Evolutionary conservation across 2,329 filamentous ascomycete genomes (phyloP), one percentile per base, ranked within the genome.

Genomic region (Phoma sp.): DNA sequence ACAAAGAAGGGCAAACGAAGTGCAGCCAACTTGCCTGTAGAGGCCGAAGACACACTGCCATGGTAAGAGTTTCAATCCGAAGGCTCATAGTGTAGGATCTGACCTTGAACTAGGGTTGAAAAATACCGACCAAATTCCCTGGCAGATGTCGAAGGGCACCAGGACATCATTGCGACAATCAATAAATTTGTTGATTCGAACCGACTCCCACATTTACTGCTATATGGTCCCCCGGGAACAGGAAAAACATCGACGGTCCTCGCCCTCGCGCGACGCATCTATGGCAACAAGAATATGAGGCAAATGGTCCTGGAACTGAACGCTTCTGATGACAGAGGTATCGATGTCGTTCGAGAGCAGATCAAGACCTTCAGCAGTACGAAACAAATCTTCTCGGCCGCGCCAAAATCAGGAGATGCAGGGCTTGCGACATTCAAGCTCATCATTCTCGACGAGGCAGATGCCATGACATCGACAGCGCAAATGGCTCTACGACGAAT

Each of bases 331-430:
- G 95, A 99, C 75, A 85, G 95, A 76, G 95, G 95, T 70, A 99
- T 99, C 74, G 95, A 99, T 63, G 95, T 99, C 2, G 95, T 99
- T 52, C 68, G 75, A 62, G 95, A 99, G 79, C 95, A 99, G 77
- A 99, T 99, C 84, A 99, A 98, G 83, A 99, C 95, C 0, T 99
- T 99, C 78, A 93, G 91, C 36, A 96, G 90, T 65, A 99, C 95
- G 7, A 97, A 96, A 77, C 95, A 99, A 73, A 99, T 99, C 67
- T 99, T 99, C 79, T 86, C 84, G n/a, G 80, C 83, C 37, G 80
- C 81, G 7, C 78, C 83, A 2, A 77, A 77, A 30, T 69, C 81
- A 5, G 70, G 75, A 37, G 77, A 83, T 10, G 78, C 75, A 10
- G 74, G 75, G 29, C 77, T 93, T 24, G 91, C 90, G 0, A 85